Percentiles rank a stretch among this genome's conserved stretches.
These are phyloP conservation scores for Geotrichum reessii DNA, from an alignment of 1,139 yeast genomes.

Conservation along the genomic window DNA sequence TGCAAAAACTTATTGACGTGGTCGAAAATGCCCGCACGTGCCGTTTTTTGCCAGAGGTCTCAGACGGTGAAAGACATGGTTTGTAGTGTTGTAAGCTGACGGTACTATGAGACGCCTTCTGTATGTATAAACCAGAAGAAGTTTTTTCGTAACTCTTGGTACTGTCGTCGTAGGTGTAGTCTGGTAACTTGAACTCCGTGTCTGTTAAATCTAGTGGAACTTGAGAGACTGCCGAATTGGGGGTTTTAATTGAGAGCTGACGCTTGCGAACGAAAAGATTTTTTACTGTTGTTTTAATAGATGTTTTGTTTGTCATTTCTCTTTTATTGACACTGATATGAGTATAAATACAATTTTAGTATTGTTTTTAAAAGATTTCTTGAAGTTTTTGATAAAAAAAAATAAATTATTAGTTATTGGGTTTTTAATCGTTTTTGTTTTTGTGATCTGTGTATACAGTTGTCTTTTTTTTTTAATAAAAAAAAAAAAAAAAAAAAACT, in stretches of 20 bases:
- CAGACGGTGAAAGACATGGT: background rate
- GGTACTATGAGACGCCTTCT: background rate
- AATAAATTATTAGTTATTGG: too few relatives aligned
- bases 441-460: too few relatives aligned
- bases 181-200: background rate
- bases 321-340: too few relatives aligned
- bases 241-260: background rate
- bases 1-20: background rate
- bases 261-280: background rate
- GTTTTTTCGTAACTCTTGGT: too few relatives aligned
- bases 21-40: background rate
- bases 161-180: background rate
- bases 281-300: background rate
- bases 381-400: too few relatives aligned
- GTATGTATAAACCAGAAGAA: background rate
- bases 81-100: background rate
- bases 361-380: background rate
- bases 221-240: background rate
- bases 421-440: too few relatives aligned
- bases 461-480: too few relatives aligned
- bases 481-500: too few relatives aligned
- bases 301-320: background rate
- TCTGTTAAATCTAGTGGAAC: background rate
- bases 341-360: background rate
- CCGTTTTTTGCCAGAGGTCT: background rate